These are phyloP conservation scores for Ceratobasidium sp. DNA, from an alignment of 1,284 basidiomycete genomes.

Conservation along the genomic window DNA sequence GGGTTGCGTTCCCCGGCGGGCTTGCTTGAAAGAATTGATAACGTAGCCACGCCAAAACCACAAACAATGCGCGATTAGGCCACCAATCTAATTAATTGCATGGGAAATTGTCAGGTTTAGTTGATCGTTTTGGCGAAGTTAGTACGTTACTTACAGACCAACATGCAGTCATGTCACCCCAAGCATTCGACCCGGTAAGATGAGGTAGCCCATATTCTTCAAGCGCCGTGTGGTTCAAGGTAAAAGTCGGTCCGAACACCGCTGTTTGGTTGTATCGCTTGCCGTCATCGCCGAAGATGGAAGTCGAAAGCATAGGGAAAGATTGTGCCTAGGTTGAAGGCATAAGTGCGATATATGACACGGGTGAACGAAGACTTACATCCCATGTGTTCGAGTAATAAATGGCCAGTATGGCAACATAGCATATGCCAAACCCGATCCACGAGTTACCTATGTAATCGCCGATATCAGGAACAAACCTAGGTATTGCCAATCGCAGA, in stretches of 20 bases:
- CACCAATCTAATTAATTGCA: conserved; percentile 65
- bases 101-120: conserved; percentile 45
- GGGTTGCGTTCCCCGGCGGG: conserved; percentile 62
- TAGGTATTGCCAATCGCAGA: conserved; percentile 4
- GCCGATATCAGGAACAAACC: not conserved
- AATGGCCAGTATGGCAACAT: conserved; percentile 67
- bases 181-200: conserved; percentile 70
- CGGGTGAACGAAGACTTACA: conserved; percentile 56
- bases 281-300: conserved; percentile 71
- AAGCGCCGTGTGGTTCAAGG: conserved; percentile 69
- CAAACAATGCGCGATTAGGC: conserved; percentile 71
- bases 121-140: conserved; percentile 22
- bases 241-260: conserved; percentile 67
- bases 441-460: conserved; percentile 65
- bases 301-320: conserved; percentile 75
- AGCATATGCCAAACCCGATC: conserved; percentile 69
- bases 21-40: conserved; percentile 65
- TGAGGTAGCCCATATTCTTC: conserved; percentile 67
- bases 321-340: conserved; percentile 60
- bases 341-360: conserved; percentile 14
- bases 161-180: conserved; percentile 67
- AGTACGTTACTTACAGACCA: conserved; percentile 61
- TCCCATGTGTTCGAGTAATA: conserved; percentile 75
- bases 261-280: conserved; percentile 68
- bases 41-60: conserved; percentile 70